Base-by-base conservation (phyloP, 208 protist species). In the Naegleria gruberi region DNA sequence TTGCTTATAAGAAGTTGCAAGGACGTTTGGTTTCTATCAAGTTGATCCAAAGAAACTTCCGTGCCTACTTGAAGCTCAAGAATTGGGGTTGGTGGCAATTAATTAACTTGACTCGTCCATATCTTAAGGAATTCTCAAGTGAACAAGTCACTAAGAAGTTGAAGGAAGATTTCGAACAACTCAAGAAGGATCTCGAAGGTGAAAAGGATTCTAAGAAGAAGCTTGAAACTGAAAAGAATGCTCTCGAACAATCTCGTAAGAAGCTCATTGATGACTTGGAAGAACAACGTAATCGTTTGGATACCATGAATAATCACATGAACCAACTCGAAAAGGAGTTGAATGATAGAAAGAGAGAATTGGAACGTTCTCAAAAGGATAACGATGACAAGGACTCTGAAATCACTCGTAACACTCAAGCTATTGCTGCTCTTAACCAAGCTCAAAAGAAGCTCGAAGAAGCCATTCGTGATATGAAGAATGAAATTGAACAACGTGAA, bases 21-120 rank as follows among this genome's bases (percentile, higher is more conserved):
- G 91, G 94, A 87, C 90, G 95, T 83, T 92, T 93, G 73, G 85
- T 92, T 37, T 91, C 92, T 37, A 92, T 93, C 46, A 89, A 89
- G 42, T 88, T 95, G 47, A 93, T 97, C 26, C 94, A 97, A 92
- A 65, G 90, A 41, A 96, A 95, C 82, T 86, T 91, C 6, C 91
- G 90, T 6, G 87, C 82, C 45, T 95, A 87, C 26, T n/a, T 83
- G 23, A 17, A 43, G 40, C 89, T 91, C 4, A 65, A 65, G 34
- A 41, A 89, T 37, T 91, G 90, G 90, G 89, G 23, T 4, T 92
- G 91, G 87, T 77, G 26, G 30, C 2, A 93, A 90, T 91, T 97
- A 17, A 96, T 93, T 91, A 86, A 82, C 65, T 94, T 94, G 51
- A 90, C 93, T 57, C 55, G 92, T 55, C 94, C 94, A 45, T 89